These are phyloP conservation scores for Scheffersomyces amazonensis DNA, from an alignment of 805 yeast genomes.

Conservation along the genomic window DNA sequence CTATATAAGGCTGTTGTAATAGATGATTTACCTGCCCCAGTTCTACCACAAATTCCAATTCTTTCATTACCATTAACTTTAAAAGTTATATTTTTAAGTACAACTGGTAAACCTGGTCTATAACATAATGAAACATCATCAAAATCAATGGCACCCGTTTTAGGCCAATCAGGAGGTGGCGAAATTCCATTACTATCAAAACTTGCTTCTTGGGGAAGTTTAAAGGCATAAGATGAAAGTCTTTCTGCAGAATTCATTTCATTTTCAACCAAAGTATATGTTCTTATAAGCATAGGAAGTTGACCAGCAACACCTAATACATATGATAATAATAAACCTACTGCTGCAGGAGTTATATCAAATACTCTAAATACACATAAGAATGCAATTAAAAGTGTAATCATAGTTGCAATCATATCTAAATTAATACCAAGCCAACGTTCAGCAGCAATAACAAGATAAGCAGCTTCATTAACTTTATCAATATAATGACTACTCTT, in stretches of 20 bases:
- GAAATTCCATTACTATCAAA: slow-evolving; percentile 41
- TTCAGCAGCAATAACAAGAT: slow-evolving; percentile 60
- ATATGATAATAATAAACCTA: slow-evolving; percentile 67
- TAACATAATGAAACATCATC: slow-evolving; percentile 47
- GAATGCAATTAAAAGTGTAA: slow-evolving; percentile 54
- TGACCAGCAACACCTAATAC: slow-evolving; percentile 54
- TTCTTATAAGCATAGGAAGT: slow-evolving; percentile 58
- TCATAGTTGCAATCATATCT: slow-evolving; percentile 50
- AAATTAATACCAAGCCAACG: slow-evolving; percentile 69
- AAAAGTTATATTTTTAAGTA: slow-evolving; percentile 42
- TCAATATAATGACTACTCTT: slow-evolving; percentile 49
- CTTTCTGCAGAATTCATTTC: slow-evolving; percentile 78
- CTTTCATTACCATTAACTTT: slow-evolving; percentile 54
- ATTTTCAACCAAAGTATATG: slow-evolving; percentile 71
- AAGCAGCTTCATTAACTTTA: slow-evolving; percentile 66
- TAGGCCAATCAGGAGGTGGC: slow-evolving; percentile 48
- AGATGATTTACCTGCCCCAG: slow-evolving; percentile 77
- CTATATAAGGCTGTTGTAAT: slow-evolving; percentile 59
- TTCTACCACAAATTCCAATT: slow-evolving; percentile 80
- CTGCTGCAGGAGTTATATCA: slow-evolving; percentile 58
- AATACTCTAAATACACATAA: slow-evolving; percentile 62
- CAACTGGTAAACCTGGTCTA: slow-evolving; percentile 55
- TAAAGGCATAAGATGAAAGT: slow-evolving; percentile 58
- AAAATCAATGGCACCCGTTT: slow-evolving; percentile 44
- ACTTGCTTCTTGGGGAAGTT: slow-evolving; percentile 63